Conservation (phyloP, 2,329 filamentous ascomycete species). For the Xylariaceae sp. region DNA sequence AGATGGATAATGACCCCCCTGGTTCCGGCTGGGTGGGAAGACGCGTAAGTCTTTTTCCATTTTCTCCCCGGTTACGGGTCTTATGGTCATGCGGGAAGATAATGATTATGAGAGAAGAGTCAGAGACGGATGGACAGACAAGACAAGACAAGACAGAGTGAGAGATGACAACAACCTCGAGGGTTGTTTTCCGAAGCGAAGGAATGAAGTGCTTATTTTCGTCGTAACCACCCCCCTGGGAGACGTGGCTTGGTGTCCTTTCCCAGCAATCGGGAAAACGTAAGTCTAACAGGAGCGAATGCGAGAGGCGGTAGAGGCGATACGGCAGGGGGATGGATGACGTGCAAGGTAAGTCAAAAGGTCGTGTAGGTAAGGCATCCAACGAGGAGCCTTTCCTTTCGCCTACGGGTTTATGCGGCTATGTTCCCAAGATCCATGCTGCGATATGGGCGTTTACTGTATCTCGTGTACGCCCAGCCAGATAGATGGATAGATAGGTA, state of each 20-base stretch:
- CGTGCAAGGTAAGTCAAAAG: background rate
- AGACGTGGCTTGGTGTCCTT: constrained; percentile 1
- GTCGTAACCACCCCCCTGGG: background rate
- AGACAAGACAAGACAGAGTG: background rate
- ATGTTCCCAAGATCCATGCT: background rate
- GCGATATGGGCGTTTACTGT: background rate
- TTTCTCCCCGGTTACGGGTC: background rate
- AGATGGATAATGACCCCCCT: background rate
- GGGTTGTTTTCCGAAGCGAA: background rate
- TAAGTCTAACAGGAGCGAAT: background rate
- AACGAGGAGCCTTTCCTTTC: background rate
- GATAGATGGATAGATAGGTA: background rate
- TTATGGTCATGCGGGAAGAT: background rate
- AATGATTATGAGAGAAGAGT: too few species aligned
- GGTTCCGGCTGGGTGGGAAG: too few species aligned
- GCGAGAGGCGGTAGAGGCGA: background rate
- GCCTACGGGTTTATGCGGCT: background rate
- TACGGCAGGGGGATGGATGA: background rate
- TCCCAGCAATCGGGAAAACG: background rate
- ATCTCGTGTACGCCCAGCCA: background rate
- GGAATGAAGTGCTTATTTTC: background rate
- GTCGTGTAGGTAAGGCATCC: background rate
- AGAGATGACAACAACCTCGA: background rate
- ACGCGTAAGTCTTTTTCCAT: background rate
- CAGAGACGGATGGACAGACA: background rate